phyloP scores from a whole-genome alignment of 2,329 filamentous ascomycete species.

The Dactylellina parvicollis region DNA sequence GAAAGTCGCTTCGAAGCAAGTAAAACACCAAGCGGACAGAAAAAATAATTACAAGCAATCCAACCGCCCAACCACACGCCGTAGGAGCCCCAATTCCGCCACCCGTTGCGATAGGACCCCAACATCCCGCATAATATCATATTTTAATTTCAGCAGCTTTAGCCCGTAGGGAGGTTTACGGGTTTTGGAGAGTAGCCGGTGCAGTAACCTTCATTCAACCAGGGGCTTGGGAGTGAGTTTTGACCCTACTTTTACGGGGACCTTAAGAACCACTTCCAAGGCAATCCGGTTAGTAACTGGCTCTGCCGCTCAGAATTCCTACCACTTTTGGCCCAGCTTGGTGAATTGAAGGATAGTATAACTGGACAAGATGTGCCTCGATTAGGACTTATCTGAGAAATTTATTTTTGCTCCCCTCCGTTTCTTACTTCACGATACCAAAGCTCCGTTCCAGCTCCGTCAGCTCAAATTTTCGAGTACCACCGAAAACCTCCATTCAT shows the following conservation, averaged over 20 bases:
- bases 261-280: conserved; percentile 6
- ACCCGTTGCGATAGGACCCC: conserved; percentile 37
- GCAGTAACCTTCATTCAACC: conserved; percentile 17
- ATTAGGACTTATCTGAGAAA: conserved; percentile 25
- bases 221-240: conserved; percentile 25
- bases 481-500: not conserved
- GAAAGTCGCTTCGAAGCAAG: conserved; percentile 54
- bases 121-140: conserved; percentile 42
- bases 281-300: conserved; percentile 4
- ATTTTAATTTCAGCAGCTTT: conserved; percentile 43
- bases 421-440: conserved; percentile 7
- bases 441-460: not conserved
- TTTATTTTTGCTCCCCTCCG: not conserved
- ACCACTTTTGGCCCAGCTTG: conserved; percentile 29
- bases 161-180: conserved; percentile 18
- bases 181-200: conserved; percentile 17
- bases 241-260: conserved; percentile 10
- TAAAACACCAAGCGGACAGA: conserved; percentile 43
- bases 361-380: conserved; percentile 45
- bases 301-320: conserved; percentile 23
- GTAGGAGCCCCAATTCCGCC: conserved; percentile 35
- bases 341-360: conserved; percentile 33
- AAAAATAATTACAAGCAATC: conserved; percentile 46
- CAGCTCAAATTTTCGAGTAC: conserved; percentile 15
- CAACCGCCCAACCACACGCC: conserved; percentile 34